These are phyloP conservation scores for Chamaenerion angustifolium DNA, from an alignment of 345 rosid species.

Conservation along the genomic window DNA sequence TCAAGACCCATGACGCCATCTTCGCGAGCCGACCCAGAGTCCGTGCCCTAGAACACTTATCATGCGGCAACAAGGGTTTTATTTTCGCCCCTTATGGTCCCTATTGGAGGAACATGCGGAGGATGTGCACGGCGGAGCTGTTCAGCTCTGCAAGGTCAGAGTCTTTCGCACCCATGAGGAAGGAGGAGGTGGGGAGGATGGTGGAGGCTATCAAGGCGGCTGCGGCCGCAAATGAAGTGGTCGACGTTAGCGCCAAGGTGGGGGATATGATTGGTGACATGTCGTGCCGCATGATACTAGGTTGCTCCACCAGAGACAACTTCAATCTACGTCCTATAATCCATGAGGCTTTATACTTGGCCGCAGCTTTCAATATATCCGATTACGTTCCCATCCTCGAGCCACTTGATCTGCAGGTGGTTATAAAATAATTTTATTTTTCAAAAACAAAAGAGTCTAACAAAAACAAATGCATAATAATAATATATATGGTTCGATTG, in stretches of 20 bases:
- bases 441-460: no score
- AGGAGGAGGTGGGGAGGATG: constrained; percentile 6
- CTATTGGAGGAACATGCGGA: constrained; percentile 22
- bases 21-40: constrained; percentile 24
- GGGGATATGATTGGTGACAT: neutral
- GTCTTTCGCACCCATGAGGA: constrained; percentile 11
- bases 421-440: no score
- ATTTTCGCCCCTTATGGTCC: constrained; percentile 17
- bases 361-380: neutral
- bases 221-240: neutral
- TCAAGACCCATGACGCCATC: constrained; percentile 22
- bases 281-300: constrained; percentile 4
- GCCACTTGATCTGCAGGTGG: constrained; percentile 5
- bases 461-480: no score
- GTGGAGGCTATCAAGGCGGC: neutral
- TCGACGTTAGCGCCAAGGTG: constrained; percentile 9
- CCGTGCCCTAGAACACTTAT: neutral
- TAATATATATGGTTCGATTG: neutral
- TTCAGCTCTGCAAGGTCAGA: constrained; percentile 18
- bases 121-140: constrained; percentile 13
- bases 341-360: neutral
- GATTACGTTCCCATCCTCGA: constrained; percentile 1
- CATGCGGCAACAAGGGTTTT: constrained; percentile 13
- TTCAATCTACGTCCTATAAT: neutral
- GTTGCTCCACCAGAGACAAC: neutral